A percentile compares a stretch with the other conserved stretches of the same genome.
These are phyloP conservation scores for Penstemon newberryi DNA, from an alignment of 257 asterid genomes.

Conservation along the genomic window DNA sequence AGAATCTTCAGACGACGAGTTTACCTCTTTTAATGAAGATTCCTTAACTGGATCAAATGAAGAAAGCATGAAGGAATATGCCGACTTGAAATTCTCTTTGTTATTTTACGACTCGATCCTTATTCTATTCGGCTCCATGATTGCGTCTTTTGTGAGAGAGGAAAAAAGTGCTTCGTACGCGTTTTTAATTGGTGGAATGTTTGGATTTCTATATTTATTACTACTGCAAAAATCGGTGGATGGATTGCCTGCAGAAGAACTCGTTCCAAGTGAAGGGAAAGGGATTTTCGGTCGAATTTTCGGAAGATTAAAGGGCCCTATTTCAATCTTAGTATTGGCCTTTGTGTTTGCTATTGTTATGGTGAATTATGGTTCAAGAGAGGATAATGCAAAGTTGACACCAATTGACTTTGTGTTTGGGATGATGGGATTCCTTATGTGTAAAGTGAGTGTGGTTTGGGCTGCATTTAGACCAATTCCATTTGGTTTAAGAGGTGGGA, in stretches of 20 bases:
- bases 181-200: slow-evolving; percentile 67
- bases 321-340: slow-evolving; percentile 41
- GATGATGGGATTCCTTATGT: slow-evolving; percentile 71
- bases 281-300: slow-evolving; percentile 31
- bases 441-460: slow-evolving; percentile 71
- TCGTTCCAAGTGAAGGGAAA: slow-evolving; percentile 34
- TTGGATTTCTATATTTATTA: slow-evolving; percentile 64
- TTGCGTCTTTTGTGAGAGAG: slow-evolving; percentile 44
- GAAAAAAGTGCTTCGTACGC: slow-evolving; percentile 46
- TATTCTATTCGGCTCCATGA: slow-evolving; percentile 53
- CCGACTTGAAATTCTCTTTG: slow-evolving; percentile 66
- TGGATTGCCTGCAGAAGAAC: slow-evolving; percentile 47
- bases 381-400: slow-evolving; percentile 44
- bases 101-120: slow-evolving; percentile 63
- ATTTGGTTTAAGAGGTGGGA: slow-evolving; percentile 32
- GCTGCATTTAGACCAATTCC: slow-evolving; percentile 72
- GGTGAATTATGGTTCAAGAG: slow-evolving; percentile 52
- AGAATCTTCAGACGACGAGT: slow-evolving; percentile 43
- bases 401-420: slow-evolving; percentile 69
- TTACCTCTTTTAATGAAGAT: slow-evolving; percentile 19
- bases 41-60: slow-evolving; percentile 39
- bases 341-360: slow-evolving; percentile 40
- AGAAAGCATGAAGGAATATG: slow-evolving; percentile 83
- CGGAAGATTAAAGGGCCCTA: slow-evolving; percentile 45
- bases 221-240: slow-evolving; percentile 79